Percentiles rank a stretch among this genome's conserved stretches.
Conservation (phyloP, 768 basidiomycete genomes). For the Tricholoma furcatifolium region DNA sequence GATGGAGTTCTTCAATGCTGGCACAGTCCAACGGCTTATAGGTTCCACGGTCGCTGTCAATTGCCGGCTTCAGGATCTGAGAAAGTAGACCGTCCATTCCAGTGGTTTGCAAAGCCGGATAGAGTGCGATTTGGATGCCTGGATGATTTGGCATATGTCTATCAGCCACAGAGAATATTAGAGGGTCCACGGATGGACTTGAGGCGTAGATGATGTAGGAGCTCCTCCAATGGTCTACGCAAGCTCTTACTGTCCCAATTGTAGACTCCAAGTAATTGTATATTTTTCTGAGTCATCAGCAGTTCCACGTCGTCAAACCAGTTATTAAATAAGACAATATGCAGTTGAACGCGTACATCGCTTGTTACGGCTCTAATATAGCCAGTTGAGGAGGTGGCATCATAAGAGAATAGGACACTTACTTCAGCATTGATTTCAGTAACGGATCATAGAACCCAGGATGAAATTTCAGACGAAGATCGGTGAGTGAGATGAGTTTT, state of each 20-base stretch:
- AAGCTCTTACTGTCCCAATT: not conserved
- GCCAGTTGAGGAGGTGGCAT: not conserved
- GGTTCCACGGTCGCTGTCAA: not conserved
- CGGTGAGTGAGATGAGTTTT: not conserved
- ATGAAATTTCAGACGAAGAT: not conserved
- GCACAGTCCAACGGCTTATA: not conserved
- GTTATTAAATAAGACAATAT: not conserved
- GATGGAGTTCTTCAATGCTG: too few relatives aligned
- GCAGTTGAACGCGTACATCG: not conserved
- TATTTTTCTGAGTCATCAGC: not conserved
- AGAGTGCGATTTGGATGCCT: not conserved
- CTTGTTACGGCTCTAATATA: not conserved
- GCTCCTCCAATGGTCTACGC: not conserved
- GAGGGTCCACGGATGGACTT: not conserved
- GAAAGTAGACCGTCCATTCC: not conserved
- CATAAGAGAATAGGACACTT: not conserved
- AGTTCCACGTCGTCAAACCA: not conserved
- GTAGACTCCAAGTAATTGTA: not conserved
- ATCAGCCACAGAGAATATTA: constrained; percentile 1
- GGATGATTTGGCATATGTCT: not conserved
- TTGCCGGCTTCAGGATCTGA: not conserved
- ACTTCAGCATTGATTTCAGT: not conserved
- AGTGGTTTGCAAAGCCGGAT: not conserved
- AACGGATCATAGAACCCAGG: not conserved
- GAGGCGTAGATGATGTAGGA: not conserved